Evolutionary conservation across 2,329 filamentous ascomycete genomes (phyloP), one percentile per base, ranked within the genome.

Genomic region (Zelopaecilomyces penicillatus): DNA sequence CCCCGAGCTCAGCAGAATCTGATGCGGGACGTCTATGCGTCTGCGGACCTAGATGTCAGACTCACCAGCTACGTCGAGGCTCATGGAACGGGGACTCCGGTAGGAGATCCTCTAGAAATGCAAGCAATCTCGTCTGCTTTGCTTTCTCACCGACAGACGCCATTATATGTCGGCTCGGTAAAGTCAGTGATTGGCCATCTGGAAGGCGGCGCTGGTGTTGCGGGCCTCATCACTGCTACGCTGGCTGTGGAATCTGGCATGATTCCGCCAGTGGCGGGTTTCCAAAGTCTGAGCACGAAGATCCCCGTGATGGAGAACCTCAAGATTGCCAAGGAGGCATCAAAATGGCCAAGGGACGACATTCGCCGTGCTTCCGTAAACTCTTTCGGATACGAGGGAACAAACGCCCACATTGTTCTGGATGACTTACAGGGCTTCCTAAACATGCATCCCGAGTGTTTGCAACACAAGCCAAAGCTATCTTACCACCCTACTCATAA

Each of bases 381-480:
- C 39, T 51, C 54, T 7, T 56, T 53, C 19, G 54, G 52, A 6
- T 55, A 55, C 30, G 52, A 54, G 2, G 54, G 54, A 6, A 51
- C 46, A 6, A 55, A 57, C 10, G 48, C 46, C 12, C 54, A 56
- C 30, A 48, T 55, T 8, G 50, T 56, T n/a, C 39, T 55, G 6
- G 53, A 56, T 27, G 46, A 42, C 11, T 45, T 38, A n/a, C 12
- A 30, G 19, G 40, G 11, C 27, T 35, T 5, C 10, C 37, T 10
- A 11, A 31, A 32, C 11, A 12, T 4, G 12, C 26, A 30, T n/a
- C n/a, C n/a, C 32, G 32, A 34, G 32, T 34, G n/a, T 34, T 34
- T n/a, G n/a, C n/a, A n/a, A n/a, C n/a, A n/a, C n/a, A n/a, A n/a
- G n/a, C n/a, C n/a, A n/a, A n/a, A n/a, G n/a, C n/a, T n/a, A n/a